phyloP scores from a whole-genome alignment of 2,329 filamentous ascomycete genomes.

The Fusarium veterinarium region DNA sequence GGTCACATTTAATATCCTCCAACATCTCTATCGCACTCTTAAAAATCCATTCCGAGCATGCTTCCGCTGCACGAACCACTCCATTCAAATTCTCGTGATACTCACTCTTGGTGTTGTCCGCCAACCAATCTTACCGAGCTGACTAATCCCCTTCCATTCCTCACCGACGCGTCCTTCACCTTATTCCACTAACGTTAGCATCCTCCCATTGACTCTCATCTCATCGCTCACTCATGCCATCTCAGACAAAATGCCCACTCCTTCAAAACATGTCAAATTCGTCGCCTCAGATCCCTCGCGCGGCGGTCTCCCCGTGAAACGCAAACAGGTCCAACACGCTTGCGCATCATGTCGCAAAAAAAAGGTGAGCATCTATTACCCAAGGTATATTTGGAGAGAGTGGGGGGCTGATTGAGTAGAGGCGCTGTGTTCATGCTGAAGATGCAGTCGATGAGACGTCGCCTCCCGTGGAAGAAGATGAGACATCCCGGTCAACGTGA shows the following conservation, averaged over 20 bases:
- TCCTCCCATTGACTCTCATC: background rate
- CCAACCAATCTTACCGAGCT: conserved; percentile 11
- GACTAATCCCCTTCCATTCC: conserved; percentile 23
- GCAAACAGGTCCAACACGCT: conserved; percentile 69
- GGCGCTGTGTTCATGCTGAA: conserved; percentile 58
- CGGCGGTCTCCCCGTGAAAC: conserved; percentile 66
- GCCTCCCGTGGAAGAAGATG: conserved; percentile 28
- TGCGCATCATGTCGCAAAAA: conserved; percentile 66
- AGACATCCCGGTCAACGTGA: conserved; percentile 48
- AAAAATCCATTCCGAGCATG: rapidly evolving
- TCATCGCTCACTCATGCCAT: conserved; percentile 8
- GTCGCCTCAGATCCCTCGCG: conserved; percentile 64
- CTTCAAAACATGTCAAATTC: conserved; percentile 61
- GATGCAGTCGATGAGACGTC: conserved; percentile 47
- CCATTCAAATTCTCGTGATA: background rate
- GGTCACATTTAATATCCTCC: background rate
- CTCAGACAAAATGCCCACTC: conserved; percentile 29
- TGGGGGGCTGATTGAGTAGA: conserved; percentile 43
- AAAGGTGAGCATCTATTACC: conserved; percentile 54
- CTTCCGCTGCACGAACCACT: background rate
- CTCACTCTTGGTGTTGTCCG: background rate
- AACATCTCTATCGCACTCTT: rapidly evolving
- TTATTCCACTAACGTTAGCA: background rate
- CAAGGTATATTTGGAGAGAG: background rate
- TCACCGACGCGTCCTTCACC: conserved; percentile 28